Percentiles rank a stretch among this genome's conserved stretches.
phyloP scores from a whole-genome alignment of 2,329 filamentous ascomycete genomes.

The Pseudocercospora fijiensis region DNA sequence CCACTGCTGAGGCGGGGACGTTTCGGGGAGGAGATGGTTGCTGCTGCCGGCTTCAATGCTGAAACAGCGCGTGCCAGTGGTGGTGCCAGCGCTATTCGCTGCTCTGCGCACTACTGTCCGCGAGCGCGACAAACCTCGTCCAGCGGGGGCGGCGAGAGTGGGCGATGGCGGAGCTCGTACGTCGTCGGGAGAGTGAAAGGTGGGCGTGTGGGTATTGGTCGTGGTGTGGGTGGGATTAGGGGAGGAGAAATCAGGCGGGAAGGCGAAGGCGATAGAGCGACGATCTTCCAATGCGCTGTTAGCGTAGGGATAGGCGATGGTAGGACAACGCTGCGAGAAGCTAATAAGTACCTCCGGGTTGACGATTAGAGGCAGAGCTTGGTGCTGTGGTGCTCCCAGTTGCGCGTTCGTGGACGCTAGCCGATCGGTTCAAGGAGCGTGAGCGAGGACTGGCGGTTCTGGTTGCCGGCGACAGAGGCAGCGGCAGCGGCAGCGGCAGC shows the following conservation, averaged over 20 bases:
- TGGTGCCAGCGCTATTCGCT: not conserved
- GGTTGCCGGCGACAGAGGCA: not conserved
- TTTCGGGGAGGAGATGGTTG: slow-evolving; percentile 4
- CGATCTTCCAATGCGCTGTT: slow-evolving; percentile 14
- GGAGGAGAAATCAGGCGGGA: slow-evolving; percentile 8
- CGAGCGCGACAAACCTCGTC: slow-evolving; percentile 26
- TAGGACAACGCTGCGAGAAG: not conserved
- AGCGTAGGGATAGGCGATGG: slow-evolving; percentile 1
- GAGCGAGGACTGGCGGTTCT: not conserved
- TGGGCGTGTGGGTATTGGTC: slow-evolving; percentile 12
- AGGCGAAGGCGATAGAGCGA: slow-evolving; percentile 1
- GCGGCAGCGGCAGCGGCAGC: not conserved
- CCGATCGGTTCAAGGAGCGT: not conserved
- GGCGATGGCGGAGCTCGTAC: slow-evolving; percentile 16
- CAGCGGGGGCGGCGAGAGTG: slow-evolving; percentile 11
- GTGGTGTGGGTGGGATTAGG: slow-evolving; percentile 5
- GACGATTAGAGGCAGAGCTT: not conserved
- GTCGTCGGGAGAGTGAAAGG: slow-evolving; percentile 24
- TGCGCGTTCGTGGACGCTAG: not conserved
- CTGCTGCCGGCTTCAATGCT: not conserved
- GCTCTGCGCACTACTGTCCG: slow-evolving; percentile 28
- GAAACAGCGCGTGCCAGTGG: not conserved
- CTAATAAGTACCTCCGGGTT: not conserved
- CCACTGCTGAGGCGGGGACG: slow-evolving; percentile 25
- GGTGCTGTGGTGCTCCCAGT: not conserved